Base-by-base conservation (phyloP, 805 yeast species). In the Metschnikowia baotianmanensis region DNA sequence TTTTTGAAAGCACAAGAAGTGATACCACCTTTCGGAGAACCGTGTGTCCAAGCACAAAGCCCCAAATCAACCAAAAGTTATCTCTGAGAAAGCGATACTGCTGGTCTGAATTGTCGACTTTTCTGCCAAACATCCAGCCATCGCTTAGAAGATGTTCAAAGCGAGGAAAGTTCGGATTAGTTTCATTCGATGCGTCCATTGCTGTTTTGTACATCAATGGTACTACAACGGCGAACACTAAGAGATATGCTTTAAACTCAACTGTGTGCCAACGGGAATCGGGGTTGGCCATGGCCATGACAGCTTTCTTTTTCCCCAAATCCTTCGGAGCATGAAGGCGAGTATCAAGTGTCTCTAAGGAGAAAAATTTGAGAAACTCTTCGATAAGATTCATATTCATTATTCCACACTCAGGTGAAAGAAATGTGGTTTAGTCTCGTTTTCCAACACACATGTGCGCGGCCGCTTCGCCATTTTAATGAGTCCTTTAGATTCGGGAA, bases 51-150 rank as follows among this genome's bases (percentile, higher is more conserved):
- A 56, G 48, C 40, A 83, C 71, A 35, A 87, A 67, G 0, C 65
- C 76, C n/a, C 69, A 56, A 35, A 93, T 65, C 35, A 84, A 58
- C 10, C 78, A 76, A 48, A 91, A 71, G 57, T 89, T 89, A 57
- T 85, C 83, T 53, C 99, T 75, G 58, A 93, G 88, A 55, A 89
- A 87, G 19, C 86, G 64, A 57, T 91, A 93, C 61, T 93, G 99
- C 23, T 73, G 70, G 59, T 93, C 99, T 5, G 96, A 84, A 58
- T 91, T 90, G 61, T 93, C 99, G 30, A 88, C 95, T 61, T 83
- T 84, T 19, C 96, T 67, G 7, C 96, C 96, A 57, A 83, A 78
- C 52, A 89, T 65, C 98, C 98, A 91, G 4, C 99, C 98, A 5
- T 78, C 70, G 21, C 83, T 72, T 37, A 91, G 67, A 27, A 82